Evolutionary conservation across 1,284 basidiomycete species (phyloP).

Genomic region (Acaromyces ingoldii): DNA sequence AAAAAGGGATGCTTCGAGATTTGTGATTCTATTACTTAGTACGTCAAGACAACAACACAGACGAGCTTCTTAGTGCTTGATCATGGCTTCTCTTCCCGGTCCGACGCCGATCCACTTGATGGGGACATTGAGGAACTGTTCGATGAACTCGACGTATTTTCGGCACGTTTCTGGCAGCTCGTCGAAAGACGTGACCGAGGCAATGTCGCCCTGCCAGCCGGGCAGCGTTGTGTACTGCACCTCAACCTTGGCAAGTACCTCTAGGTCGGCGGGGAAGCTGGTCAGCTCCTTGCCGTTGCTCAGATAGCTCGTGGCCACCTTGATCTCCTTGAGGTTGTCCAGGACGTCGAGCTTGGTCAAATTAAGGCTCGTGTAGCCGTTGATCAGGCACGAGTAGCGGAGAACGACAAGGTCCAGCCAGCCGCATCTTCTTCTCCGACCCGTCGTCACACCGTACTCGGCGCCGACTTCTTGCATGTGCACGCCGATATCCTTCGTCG

Average conservation of each 20-base stretch:
- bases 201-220: constrained; percentile 85
- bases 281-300: constrained; percentile 71
- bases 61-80: constrained; percentile 43
- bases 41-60: neutral
- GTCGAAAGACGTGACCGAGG: constrained; percentile 64
- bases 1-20: neutral
- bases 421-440: constrained; percentile 83
- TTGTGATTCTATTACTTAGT: neutral
- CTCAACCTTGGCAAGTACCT: constrained; percentile 71
- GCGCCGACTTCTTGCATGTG: constrained; percentile 89
- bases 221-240: constrained; percentile 86
- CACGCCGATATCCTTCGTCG: constrained; percentile 65
- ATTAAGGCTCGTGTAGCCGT: constrained; percentile 90
- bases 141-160: constrained; percentile 83
- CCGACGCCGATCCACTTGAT: constrained; percentile 90
- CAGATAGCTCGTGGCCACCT: constrained; percentile 76
- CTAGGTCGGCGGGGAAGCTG: constrained; percentile 92
- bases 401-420: constrained; percentile 97
- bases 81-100: constrained; percentile 74
- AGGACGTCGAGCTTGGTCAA: constrained; percentile 94
- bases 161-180: constrained; percentile 79
- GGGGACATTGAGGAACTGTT: constrained; percentile 70
- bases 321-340: constrained; percentile 79
- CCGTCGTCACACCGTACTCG: constrained; percentile 89
- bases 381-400: constrained; percentile 86